Conservation (phyloP, 83 land plant species). For the Picea engelmannii region DNA sequence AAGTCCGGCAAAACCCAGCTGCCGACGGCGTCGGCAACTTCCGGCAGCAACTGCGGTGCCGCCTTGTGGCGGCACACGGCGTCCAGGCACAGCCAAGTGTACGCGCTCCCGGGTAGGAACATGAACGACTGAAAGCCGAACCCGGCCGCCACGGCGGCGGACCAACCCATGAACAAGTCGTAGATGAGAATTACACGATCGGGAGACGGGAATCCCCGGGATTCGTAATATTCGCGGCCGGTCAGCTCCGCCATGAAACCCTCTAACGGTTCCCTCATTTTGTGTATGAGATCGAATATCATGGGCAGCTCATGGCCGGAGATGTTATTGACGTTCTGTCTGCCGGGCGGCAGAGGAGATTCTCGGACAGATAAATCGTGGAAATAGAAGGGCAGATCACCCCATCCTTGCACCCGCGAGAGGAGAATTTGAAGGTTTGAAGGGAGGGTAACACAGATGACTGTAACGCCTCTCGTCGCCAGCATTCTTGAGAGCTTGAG, state of each 20-base stretch:
- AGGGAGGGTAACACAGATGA: neutral
- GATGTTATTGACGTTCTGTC: neutral
- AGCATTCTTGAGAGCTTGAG: neutral
- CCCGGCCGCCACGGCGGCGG: conserved; percentile 16
- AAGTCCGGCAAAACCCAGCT: neutral
- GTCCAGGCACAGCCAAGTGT: conserved; percentile 2
- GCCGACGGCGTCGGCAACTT: neutral
- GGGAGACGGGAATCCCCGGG: neutral
- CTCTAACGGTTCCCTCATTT: neutral
- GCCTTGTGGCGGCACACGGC: neutral
- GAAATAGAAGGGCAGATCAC: neutral
- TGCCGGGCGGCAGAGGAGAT: neutral
- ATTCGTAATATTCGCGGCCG: neutral
- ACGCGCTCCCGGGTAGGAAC: conserved; percentile 17
- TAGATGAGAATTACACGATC: neutral
- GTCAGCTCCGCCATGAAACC: neutral
- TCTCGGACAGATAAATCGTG: neutral
- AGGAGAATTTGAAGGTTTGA: neutral
- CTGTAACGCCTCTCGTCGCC: neutral
- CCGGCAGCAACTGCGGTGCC: neutral
- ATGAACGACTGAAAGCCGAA: conserved; percentile 10
- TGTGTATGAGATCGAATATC: neutral
- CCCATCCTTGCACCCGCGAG: neutral
- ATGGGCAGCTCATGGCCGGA: neutral
- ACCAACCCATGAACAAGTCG: conserved; percentile 24